phyloP scores from a whole-genome alignment of 176 grass and related monocot genomes.

The Tillandsia leiboldiana region DNA sequence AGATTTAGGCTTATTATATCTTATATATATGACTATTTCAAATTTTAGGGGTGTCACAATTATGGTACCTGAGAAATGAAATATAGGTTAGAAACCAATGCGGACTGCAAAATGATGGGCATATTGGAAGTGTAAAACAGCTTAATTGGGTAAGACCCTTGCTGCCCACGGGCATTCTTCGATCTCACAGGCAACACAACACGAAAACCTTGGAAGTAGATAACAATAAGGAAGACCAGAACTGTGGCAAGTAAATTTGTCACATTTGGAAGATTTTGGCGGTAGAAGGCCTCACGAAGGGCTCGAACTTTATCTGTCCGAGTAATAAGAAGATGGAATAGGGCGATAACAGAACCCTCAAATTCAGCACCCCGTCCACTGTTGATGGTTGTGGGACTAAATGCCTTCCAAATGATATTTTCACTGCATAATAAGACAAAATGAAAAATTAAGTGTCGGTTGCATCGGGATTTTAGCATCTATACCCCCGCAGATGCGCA shows the following conservation, averaged over 20 bases:
- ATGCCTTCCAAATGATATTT: constrained; percentile 41
- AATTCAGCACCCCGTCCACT: constrained; percentile 45
- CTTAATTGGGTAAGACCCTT: constrained; percentile 43
- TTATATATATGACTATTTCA: too few relatives aligned
- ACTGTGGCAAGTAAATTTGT: constrained; percentile 46
- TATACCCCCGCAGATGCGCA: too few relatives aligned
- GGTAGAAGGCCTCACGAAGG: constrained; percentile 45
- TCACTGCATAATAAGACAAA: constrained; percentile 24
- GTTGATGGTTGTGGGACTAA: constrained; percentile 47
- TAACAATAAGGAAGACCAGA: constrained; percentile 46
- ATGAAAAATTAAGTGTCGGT: neutral
- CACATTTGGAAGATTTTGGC: constrained; percentile 48
- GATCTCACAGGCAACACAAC: constrained; percentile 37
- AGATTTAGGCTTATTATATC: too few relatives aligned
- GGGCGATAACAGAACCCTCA: constrained; percentile 43
- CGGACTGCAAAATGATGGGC: constrained; percentile 36
- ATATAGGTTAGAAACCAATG: constrained; percentile 30
- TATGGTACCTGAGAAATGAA: constrained; percentile 24
- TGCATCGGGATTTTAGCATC: too few relatives aligned
- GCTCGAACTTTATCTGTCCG: constrained; percentile 37
- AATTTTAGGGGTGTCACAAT: too few relatives aligned
- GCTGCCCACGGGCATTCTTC: constrained; percentile 39
- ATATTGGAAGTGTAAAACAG: constrained; percentile 39
- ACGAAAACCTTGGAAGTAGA: constrained; percentile 47
- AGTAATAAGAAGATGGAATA: constrained; percentile 37